phyloP scores from a whole-genome alignment of 352 stramenopile species.

The Sclerospora graminicola region DNA sequence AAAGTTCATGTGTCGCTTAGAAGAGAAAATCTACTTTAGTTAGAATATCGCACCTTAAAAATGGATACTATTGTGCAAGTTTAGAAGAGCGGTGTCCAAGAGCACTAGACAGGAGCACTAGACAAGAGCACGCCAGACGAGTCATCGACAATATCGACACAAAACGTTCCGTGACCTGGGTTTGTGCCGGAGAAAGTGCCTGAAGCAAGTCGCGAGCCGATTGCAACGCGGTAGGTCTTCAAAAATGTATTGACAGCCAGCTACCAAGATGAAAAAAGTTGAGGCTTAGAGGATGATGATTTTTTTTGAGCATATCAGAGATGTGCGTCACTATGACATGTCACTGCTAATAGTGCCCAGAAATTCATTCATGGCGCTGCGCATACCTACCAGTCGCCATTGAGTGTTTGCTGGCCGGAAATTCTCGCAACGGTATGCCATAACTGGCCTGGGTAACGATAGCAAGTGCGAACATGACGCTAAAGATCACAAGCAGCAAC shows the following conservation, averaged over 20 bases:
- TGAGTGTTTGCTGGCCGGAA: conserved; percentile 31
- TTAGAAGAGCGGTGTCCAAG: conserved; percentile 81
- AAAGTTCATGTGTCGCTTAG: conserved; percentile 18
- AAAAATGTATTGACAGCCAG: conserved; percentile 35
- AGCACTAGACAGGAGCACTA: no score
- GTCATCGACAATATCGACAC: conserved; percentile 79
- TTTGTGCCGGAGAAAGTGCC: conserved; percentile 69
- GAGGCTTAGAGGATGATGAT: conserved; percentile 20
- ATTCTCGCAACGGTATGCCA: conserved; percentile 43
- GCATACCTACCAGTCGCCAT: conserved; percentile 55
- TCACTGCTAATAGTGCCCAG: conserved; percentile 1
- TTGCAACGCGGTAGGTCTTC: conserved; percentile 54
- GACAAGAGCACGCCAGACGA: conserved; percentile 84
- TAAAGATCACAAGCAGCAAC: conserved; percentile 74
- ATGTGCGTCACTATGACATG: conserved; percentile 1
- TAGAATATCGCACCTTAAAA: conserved; percentile 72
- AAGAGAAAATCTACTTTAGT: conserved; percentile 81
- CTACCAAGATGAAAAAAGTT: conserved; percentile 60
- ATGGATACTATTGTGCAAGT: conserved; percentile 66
- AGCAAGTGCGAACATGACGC: conserved; percentile 74
- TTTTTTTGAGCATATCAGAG: conserved; percentile 8
- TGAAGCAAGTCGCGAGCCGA: conserved; percentile 47
- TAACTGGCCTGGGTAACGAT: conserved; percentile 78
- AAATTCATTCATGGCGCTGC: conserved; percentile 43
- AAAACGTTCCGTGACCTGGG: conserved; percentile 81